These are phyloP conservation scores for Thuja plicata DNA, from an alignment of 83 land plant genomes.

Conservation along the genomic window DNA sequence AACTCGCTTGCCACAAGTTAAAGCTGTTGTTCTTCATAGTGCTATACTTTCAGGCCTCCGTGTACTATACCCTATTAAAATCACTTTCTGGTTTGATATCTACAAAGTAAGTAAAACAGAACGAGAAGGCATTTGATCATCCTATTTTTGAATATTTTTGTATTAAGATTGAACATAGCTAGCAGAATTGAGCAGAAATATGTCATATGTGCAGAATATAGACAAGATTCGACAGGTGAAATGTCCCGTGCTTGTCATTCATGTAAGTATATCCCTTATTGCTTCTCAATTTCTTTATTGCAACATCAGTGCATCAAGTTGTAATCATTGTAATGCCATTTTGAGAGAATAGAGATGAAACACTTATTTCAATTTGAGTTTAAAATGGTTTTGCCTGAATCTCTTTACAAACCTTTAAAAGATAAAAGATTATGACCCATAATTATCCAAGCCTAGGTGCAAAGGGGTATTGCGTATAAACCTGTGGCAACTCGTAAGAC, in stretches of 20 bases:
- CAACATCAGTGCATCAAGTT: constrained; percentile 2
- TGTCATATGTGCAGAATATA: constrained; percentile 52
- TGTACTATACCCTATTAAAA: constrained; percentile 26
- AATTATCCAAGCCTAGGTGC: not conserved
- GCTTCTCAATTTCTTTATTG: not conserved
- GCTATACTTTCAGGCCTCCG: constrained; percentile 28
- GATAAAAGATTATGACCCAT: not conserved
- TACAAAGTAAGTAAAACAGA: constrained; percentile 22
- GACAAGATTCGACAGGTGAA: constrained; percentile 61
- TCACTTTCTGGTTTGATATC: constrained; percentile 33
- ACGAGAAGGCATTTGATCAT: not conserved
- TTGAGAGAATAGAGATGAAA: not conserved
- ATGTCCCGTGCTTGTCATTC: constrained; percentile 71
- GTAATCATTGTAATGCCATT: not conserved
- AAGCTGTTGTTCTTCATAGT: constrained; percentile 30
- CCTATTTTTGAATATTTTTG: not conserved
- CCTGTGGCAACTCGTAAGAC: not conserved
- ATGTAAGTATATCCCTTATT: constrained; percentile 46
- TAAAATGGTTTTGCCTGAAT: not conserved
- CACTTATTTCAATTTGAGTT: not conserved
- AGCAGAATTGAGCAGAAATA: constrained; percentile 9
- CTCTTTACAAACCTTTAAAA: not conserved
- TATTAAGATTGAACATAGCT: not conserved
- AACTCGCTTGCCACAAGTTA: constrained; percentile 19
- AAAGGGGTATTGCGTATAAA: not conserved